These are phyloP conservation scores for Paecilomyces sp. DNA, from an alignment of 2,329 filamentous ascomycete genomes.

Conservation along the genomic window DNA sequence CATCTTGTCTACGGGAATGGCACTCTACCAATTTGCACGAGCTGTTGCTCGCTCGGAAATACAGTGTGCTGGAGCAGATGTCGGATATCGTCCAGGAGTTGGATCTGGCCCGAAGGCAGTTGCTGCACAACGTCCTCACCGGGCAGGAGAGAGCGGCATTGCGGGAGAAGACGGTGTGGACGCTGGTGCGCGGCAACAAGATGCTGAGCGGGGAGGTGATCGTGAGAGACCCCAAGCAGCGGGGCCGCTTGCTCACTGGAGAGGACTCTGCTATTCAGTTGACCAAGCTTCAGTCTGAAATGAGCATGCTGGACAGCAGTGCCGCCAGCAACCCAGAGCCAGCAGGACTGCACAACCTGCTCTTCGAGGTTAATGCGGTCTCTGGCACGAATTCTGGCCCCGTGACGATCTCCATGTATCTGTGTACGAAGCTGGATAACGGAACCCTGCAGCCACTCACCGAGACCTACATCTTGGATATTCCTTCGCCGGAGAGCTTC, in stretches of 20 bases:
- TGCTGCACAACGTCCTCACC: conserved; percentile 90
- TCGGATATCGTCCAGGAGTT: conserved; percentile 73
- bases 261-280: conserved; percentile 91
- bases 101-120: conserved; percentile 77
- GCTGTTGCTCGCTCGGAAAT: conserved; percentile 74
- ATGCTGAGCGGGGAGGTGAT: conserved; percentile 90
- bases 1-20: conserved; percentile 94
- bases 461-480: conserved; percentile 73
- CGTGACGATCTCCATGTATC: conserved; percentile 67
- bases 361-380: conserved; percentile 78
- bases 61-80: conserved; percentile 72
- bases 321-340: conserved; percentile 62
- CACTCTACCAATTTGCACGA: conserved; percentile 96
- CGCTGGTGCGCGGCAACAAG: conserved; percentile 89
- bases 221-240: conserved; percentile 77
- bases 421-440: conserved; percentile 65
- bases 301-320: conserved; percentile 86
- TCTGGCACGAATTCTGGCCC: conserved; percentile 68
- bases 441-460: conserved; percentile 62
- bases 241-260: conserved; percentile 79
- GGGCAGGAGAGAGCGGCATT: conserved; percentile 71
- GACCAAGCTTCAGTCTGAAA: conserved; percentile 84
- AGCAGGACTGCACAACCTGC: conserved; percentile 67
- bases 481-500: conserved; percentile 67
- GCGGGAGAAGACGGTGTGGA: conserved; percentile 90